A percentile compares a stretch with the other conserved stretches of the same genome.
Conservation (phyloP, 345 rosid genomes). For the thale cress (Arabidopsis thaliana) region DNA sequence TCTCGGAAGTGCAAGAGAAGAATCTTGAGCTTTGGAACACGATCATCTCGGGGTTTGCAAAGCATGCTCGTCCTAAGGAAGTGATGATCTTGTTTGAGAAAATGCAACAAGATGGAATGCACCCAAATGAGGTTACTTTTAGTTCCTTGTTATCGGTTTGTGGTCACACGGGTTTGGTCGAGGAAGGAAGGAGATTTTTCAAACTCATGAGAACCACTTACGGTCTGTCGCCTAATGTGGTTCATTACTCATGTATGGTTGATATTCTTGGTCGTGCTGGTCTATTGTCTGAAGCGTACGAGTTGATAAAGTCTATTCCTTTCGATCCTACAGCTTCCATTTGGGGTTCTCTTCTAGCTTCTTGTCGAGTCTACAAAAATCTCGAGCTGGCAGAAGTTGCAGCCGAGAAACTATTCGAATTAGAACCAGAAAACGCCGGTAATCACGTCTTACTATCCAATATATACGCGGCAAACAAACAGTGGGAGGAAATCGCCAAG, state of each 20-base stretch:
- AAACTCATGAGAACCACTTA: constrained; percentile 61
- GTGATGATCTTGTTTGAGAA: constrained; percentile 81
- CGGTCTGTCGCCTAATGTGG: constrained; percentile 55
- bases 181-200: constrained; percentile 63
- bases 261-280: constrained; percentile 84
- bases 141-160: constrained; percentile 73
- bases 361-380: constrained; percentile 64
- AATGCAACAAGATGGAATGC: constrained; percentile 73
- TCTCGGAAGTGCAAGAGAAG: constrained; percentile 54
- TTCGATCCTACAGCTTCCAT: constrained; percentile 68
- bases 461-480: constrained; percentile 60
- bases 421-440: constrained; percentile 83
- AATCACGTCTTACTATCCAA: constrained; percentile 74
- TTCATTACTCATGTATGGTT: constrained; percentile 89
- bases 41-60: constrained; percentile 78
- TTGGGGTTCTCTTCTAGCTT: constrained; percentile 87
- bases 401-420: constrained; percentile 63
- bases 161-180: constrained; percentile 74
- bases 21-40: constrained; percentile 73
- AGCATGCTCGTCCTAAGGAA: constrained; percentile 61
- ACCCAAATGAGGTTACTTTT: constrained; percentile 74
- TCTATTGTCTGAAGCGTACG: constrained; percentile 59
- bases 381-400: constrained; percentile 75
- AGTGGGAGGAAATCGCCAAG: constrained; percentile 69
- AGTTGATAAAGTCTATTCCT: constrained; percentile 65